Evolutionary conservation across 345 rosid species (phyloP).

Genomic region (Linum lewisii): DNA sequence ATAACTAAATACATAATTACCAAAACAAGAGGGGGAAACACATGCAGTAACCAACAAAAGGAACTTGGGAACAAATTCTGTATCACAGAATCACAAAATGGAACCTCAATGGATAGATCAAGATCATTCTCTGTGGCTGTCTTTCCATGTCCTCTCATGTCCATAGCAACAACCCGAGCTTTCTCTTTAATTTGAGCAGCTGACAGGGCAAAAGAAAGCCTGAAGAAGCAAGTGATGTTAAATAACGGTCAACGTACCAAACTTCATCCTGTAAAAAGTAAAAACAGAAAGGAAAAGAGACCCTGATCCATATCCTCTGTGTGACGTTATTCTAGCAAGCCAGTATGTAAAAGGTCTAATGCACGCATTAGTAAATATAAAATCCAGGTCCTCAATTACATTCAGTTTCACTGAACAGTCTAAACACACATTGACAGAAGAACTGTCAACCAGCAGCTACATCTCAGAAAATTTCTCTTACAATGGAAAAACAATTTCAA

Average conservation of each 20-base stretch:
- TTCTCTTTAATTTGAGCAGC: slow-evolving; percentile 81
- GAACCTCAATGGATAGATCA: slow-evolving; percentile 83
- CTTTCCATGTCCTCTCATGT: slow-evolving; percentile 93
- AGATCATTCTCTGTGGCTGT: slow-evolving; percentile 69
- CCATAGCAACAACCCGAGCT: slow-evolving; percentile 79
- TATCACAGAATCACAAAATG: not conserved
- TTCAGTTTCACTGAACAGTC: no score
- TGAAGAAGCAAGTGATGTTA: slow-evolving; percentile 16
- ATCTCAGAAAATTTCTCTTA: not conserved
- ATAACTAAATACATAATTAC: not conserved
- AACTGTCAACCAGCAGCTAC: not conserved
- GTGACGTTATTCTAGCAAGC: no score
- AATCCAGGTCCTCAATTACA: no score
- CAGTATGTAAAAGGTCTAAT: no score
- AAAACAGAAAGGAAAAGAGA: not conserved
- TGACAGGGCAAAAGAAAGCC: slow-evolving; percentile 79
- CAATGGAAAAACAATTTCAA: not conserved
- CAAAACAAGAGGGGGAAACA: not conserved
- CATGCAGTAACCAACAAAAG: not conserved
- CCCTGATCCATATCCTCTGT: not conserved
- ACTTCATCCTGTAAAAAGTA: not conserved
- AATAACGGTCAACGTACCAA: not conserved
- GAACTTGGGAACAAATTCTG: not conserved
- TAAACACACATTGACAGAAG: not conserved
- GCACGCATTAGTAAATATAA: no score